Evolutionary conservation across 2,329 filamentous ascomycete species (phyloP).

Genomic region (Emergomyces africanus): DNA sequence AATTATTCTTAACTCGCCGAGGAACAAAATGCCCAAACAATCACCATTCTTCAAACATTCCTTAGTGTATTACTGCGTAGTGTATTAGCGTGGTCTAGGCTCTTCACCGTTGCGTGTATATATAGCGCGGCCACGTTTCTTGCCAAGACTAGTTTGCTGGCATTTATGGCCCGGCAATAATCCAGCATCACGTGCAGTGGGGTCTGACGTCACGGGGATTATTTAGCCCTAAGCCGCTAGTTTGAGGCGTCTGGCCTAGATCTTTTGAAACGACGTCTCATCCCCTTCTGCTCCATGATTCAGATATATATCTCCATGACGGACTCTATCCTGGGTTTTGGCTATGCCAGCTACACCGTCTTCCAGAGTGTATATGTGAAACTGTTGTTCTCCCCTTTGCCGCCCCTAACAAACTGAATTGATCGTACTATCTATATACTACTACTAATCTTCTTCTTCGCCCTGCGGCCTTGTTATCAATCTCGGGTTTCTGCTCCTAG

Average conservation of each 20-base stretch:
- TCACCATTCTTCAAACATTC: not conserved
- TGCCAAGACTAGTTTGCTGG: not conserved
- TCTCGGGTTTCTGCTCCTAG: not conserved
- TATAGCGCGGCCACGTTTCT: not conserved
- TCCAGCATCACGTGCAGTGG: not conserved
- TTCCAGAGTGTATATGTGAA: not conserved
- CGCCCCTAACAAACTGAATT: not conserved
- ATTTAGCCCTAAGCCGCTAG: not conserved
- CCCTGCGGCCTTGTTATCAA: not conserved
- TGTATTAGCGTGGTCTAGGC: not conserved
- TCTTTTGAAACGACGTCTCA: not conserved
- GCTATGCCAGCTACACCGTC: not conserved
- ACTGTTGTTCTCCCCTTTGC: not conserved
- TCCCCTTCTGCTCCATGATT: not conserved
- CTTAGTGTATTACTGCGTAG: not conserved
- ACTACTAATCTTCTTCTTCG: not conserved
- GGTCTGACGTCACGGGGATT: too few species aligned
- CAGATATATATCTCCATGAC: not conserved
- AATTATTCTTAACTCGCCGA: not conserved
- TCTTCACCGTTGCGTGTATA: not conserved
- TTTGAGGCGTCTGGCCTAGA: not conserved
- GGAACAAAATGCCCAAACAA: not conserved
- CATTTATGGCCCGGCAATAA: not conserved
- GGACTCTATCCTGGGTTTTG: not conserved
- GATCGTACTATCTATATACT: too few species aligned